Percentiles rank a stretch among this genome's conserved stretches.
Conservation (phyloP, 768 basidiomycete genomes). For the Cyclocybe cylindracea region DNA sequence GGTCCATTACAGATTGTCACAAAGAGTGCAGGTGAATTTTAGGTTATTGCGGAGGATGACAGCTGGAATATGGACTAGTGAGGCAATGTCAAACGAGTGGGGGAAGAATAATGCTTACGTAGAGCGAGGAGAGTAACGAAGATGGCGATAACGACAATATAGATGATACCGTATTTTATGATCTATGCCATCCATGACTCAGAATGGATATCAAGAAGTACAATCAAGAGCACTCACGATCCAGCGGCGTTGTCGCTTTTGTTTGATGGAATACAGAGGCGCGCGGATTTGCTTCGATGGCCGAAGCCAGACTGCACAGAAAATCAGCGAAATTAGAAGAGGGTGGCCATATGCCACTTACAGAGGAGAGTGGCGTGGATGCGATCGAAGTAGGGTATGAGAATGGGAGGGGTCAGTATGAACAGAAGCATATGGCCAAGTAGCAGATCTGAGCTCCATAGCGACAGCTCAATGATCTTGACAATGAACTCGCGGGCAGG, state of each 20-base stretch:
- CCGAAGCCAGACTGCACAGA: slow-evolving; percentile 81
- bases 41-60: slow-evolving; percentile 60
- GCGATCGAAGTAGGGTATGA: slow-evolving; percentile 91
- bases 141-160: slow-evolving; percentile 62
- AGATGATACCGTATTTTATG: slow-evolving; percentile 82
- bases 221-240: slow-evolving; percentile 57
- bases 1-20: slow-evolving; percentile 62
- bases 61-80: slow-evolving; percentile 38
- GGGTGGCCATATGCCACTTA: slow-evolving; percentile 43
- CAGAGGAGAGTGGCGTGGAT: slow-evolving; percentile 90
- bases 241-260: slow-evolving; percentile 86
- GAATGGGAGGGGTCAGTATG: slow-evolving; percentile 84
- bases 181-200: slow-evolving; percentile 46
- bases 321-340: slow-evolving; percentile 16
- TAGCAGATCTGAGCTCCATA: slow-evolving; percentile 95
- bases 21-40: slow-evolving; percentile 65
- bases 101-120: slow-evolving; percentile 51
- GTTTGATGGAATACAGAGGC: slow-evolving; percentile 87
- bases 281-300: slow-evolving; percentile 94
- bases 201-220: slow-evolving; percentile 1
- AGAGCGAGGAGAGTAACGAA: slow-evolving; percentile 78
- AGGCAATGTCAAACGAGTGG: slow-evolving; percentile 6
- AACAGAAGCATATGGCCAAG: slow-evolving; percentile 86
- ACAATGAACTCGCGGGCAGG: slow-evolving; percentile 96
- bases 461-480: slow-evolving; percentile 94